Evolutionary conservation across 108 stramenopile genomes (phyloP).

Genomic region (Aurantiochytrium sp.): DNA sequence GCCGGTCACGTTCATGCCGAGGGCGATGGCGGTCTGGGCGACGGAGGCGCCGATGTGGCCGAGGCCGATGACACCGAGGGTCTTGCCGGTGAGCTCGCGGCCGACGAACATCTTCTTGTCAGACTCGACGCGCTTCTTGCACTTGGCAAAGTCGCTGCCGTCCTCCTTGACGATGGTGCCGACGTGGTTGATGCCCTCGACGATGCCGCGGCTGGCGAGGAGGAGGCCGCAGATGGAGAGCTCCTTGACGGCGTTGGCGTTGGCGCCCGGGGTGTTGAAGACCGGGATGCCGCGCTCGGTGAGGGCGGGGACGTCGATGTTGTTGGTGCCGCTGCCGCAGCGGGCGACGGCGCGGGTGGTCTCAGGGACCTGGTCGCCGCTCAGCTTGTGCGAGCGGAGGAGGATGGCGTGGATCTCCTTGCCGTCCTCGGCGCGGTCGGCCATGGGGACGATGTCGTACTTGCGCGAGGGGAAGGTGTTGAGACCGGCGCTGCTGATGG

Average conservation of each 20-base stretch:
- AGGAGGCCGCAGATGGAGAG: slow-evolving; percentile 80
- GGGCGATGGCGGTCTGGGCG: slow-evolving; percentile 71
- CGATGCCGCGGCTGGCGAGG: slow-evolving; percentile 68
- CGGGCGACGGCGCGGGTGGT: slow-evolving; percentile 83
- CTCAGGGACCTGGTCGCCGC: slow-evolving; percentile 73
- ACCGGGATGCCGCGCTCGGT: slow-evolving; percentile 87
- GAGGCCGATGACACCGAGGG: slow-evolving; percentile 84
- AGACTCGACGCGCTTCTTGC: slow-evolving; percentile 79
- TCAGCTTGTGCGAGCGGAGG: slow-evolving; percentile 76
- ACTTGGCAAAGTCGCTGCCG: slow-evolving; percentile 40
- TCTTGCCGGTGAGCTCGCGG: slow-evolving; percentile 82
- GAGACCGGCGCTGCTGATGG: slow-evolving; percentile 67
- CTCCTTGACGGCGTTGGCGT: slow-evolving; percentile 90
- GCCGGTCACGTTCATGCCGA: slow-evolving; percentile 82
- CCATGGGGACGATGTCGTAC: slow-evolving; percentile 31
- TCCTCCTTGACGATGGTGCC: slow-evolving; percentile 72
- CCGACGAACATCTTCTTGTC: slow-evolving; percentile 90
- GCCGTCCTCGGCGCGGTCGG: background rate
- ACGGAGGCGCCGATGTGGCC: slow-evolving; percentile 88
- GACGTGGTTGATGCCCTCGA: slow-evolving; percentile 82
- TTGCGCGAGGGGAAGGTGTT: background rate
- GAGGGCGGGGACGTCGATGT: slow-evolving; percentile 82
- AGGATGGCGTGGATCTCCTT: slow-evolving; percentile 72
- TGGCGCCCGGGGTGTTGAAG: slow-evolving; percentile 93
- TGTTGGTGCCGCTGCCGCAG: slow-evolving; percentile 90